phyloP scores from a whole-genome alignment of 2,329 filamentous ascomycete species.

The Setomelanomma holmii region DNA sequence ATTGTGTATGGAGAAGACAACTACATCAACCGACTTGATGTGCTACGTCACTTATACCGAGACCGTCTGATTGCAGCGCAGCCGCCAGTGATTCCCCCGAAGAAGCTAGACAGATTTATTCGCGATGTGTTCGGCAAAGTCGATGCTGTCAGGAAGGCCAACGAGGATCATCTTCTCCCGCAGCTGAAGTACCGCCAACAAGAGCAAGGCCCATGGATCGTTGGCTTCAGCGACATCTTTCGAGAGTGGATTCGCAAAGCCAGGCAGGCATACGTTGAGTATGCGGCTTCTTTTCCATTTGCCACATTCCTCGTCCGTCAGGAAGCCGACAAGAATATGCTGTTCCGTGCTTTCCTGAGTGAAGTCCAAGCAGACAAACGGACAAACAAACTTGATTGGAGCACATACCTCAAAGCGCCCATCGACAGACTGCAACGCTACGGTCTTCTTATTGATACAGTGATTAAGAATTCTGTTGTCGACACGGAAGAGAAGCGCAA shows the following conservation, averaged over 20 bases:
- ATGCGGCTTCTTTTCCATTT: constrained; percentile 84
- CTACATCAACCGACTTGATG: constrained; percentile 88
- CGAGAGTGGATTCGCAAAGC: constrained; percentile 98
- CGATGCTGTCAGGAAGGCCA: constrained; percentile 85
- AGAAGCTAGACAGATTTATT: constrained; percentile 80
- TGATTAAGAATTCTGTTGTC: constrained; percentile 80
- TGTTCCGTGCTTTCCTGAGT: constrained; percentile 87
- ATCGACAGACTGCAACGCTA: constrained; percentile 94
- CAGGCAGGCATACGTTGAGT: constrained; percentile 86
- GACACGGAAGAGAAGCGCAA: constrained; percentile 92
- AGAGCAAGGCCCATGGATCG: constrained; percentile 94
- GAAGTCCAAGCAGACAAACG: constrained; percentile 78
- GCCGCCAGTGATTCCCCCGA: constrained; percentile 81
- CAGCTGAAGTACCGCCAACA: constrained; percentile 97
- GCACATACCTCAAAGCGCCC: constrained; percentile 90
- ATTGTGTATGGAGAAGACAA: constrained; percentile 92
- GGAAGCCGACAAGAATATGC: constrained; percentile 82
- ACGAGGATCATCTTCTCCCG: constrained; percentile 89
- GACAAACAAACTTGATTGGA: constrained; percentile 87
- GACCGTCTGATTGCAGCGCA: constrained; percentile 77
- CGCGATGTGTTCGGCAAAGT: constrained; percentile 88
- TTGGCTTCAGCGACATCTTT: constrained; percentile 95
- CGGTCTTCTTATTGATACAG: constrained; percentile 79
- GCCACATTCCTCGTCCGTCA: constrained; percentile 83
- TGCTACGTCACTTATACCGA: constrained; percentile 83